Evolutionary conservation across 2,329 filamentous ascomycete species (phyloP), one percentile per base, ranked within the genome.

Genomic region (Fusarium acutatum): DNA sequence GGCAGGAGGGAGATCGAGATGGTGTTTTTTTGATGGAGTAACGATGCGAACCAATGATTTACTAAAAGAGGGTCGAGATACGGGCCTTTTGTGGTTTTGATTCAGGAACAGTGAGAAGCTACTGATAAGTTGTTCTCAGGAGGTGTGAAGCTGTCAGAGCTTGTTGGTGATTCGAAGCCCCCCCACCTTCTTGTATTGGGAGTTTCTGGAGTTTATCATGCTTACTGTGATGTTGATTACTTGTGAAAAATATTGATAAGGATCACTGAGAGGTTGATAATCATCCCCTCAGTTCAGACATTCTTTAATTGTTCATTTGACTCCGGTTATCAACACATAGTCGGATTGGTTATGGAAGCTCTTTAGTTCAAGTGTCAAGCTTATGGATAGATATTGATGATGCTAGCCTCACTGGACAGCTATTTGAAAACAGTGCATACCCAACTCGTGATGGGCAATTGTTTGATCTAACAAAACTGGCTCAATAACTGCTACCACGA

Each of bases 1-100:
- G 60, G 26, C 18, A 32, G 32, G 50, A 61, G 4, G 11, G 41
- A 72, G 64, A 74, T 77, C 67, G 66, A 74, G 66, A 67, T 75
- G 69, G 28, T 58, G 57, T 69, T 46, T 59, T 30, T 43, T 26
- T 26, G 8, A 50, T 46, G 46, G 57, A 56, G 56, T 49, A 37
- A 18, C 24, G 17, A 35, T 32, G 20, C 58, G 30, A 40, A 47
- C 44, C 43, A 53, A 60, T 60, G 41, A 41, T 37, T 32, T 8
- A 30, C 11, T 10, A 15, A 56, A 35, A 50, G 32, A 49, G 54
- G 22, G 34, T 54, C 30, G 28, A 47, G 32, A 60, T 53, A 60
- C 38, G 46, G 22, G 11, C 43, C 60, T 64, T 72, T 65, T 58
- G 11, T 22, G 28, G 18, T 40, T 50, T 44, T 46, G 1, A 34